phyloP scores from a whole-genome alignment of 2,329 filamentous ascomycete species.

The Stachybotrys chartarum region DNA sequence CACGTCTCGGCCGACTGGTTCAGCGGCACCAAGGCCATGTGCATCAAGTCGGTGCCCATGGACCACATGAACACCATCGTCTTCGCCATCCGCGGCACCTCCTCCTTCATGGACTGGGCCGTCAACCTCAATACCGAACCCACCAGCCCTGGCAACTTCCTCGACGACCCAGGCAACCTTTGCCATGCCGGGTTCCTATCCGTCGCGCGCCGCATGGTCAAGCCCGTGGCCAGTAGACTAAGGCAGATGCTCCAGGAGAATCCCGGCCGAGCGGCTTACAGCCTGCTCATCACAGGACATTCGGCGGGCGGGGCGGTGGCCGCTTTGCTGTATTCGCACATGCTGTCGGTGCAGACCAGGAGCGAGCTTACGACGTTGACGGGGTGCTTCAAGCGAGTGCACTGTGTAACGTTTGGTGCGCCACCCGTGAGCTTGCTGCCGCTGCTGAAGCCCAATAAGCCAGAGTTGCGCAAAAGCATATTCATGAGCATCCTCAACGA shows the following conservation, averaged over 20 bases:
- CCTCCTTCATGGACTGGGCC: conserved; percentile 78
- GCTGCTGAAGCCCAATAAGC: conserved; percentile 48
- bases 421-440: conserved; percentile 71
- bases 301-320: conserved; percentile 82
- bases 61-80: conserved; percentile 74
- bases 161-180: conserved; percentile 70
- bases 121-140: conserved; percentile 72
- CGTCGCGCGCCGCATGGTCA: conserved; percentile 68
- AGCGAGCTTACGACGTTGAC: conserved; percentile 67
- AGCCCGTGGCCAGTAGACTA: conserved; percentile 63
- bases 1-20: conserved; percentile 66
- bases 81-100: conserved; percentile 75
- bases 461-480: conserved; percentile 53
- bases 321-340: conserved; percentile 72
- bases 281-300: conserved; percentile 77
- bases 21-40: conserved; percentile 76
- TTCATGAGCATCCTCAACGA: conserved; percentile 82
- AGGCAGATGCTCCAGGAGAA: conserved; percentile 65
- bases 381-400: conserved; percentile 66
- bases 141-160: conserved; percentile 57
- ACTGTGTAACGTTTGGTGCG: conserved; percentile 81
- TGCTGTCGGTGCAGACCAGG: conserved; percentile 56
- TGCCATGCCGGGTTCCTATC: conserved; percentile 77
- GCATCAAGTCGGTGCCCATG: conserved; percentile 72
- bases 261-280: conserved; percentile 56